Base-by-base conservation (phyloP, 768 basidiomycete genomes). In the Termitomyces sp. region DNA sequence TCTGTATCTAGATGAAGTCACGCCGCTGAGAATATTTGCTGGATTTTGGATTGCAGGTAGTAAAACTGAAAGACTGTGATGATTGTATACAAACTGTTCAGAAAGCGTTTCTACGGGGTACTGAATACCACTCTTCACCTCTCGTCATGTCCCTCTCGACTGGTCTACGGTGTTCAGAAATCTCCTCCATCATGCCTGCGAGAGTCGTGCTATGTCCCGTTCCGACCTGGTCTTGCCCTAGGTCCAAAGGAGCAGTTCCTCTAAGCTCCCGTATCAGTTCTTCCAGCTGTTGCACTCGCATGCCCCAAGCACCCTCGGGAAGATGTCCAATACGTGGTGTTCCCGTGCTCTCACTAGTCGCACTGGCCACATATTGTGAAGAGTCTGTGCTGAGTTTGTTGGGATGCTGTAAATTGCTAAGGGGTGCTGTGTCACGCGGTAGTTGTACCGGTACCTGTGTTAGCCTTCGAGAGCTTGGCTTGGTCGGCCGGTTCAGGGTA, bases 241-340 rank as follows among this genome's bases (percentile, higher is more conserved):
- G 42, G 1, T 51, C 42, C 7, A 10, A 40, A 36, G 32, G 32
- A 40, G 33, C n/a, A 12, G 57, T 46, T 18, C 20, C 57, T 58
- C 33, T 52, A 12, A 58, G 50, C n/a, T 58, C 57, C 20, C 33
- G 50, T 24, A 58, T 53, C 18, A 58, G 32, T 18, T 36, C 57
- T 51, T 58, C 50, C 10, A 58, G 20, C 35, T 58, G 50, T 43
- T 53, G 57, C 20, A 45, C 32, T 10, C 43, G 14, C 57, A 58
- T 58, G 16, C 57, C 57, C 28, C 45, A 58, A 30, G 24, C 38
- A 0, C 57, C 57, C 8, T 58, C 57, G 1, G 43, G 32, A 32
- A 48, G 1, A 4, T 24, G 45, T n/a, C 4, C 36, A 7, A 12
- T 13, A 18, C 40, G n/a, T 49, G 47, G 16, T 4, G 3, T 32